Conservation (phyloP, 169 alveolate species). For the Pseudocohnilembus persalinus region DNA sequence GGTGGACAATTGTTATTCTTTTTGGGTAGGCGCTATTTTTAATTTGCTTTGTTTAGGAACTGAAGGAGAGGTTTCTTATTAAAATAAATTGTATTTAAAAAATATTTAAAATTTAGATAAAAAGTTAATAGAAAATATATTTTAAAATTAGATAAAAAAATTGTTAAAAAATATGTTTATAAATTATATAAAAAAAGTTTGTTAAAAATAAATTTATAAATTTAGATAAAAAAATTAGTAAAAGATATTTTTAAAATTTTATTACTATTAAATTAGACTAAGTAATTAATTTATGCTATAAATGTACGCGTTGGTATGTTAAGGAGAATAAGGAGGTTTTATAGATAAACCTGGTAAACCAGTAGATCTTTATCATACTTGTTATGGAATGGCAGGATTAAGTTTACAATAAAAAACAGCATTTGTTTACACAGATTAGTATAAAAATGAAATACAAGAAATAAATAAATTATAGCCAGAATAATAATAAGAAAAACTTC, state of each 20-base stretch:
- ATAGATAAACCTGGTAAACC: slow-evolving; percentile 95
- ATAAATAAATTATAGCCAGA: background rate
- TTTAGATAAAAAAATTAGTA: no score
- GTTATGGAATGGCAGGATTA: slow-evolving; percentile 93
- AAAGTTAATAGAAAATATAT: no score
- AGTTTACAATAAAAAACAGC: slow-evolving; percentile 58
- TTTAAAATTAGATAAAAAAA: no score
- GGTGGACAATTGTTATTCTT: slow-evolving; percentile 96
- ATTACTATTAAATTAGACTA: slow-evolving; percentile 21
- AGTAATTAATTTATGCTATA: slow-evolving; percentile 49
- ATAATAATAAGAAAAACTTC: slow-evolving; percentile 15
- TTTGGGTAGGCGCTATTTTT: slow-evolving; percentile 95
- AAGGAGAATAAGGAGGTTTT: slow-evolving; percentile 88
- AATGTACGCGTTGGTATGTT: slow-evolving; percentile 57
- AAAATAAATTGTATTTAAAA: slow-evolving; percentile 12
- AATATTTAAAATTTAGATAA: no score
- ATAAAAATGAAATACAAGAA: background rate
- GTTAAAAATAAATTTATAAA: no score
- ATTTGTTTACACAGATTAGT: slow-evolving; percentile 15
- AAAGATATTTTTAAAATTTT: background rate
- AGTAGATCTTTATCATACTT: slow-evolving; percentile 95
- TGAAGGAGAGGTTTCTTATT: slow-evolving; percentile 24
- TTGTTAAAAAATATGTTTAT: no score
- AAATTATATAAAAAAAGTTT: no score
- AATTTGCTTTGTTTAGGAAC: slow-evolving; percentile 62